Base-by-base conservation (phyloP, 495 filamentous ascomycete genomes). In the Penicillium daleae region DNA sequence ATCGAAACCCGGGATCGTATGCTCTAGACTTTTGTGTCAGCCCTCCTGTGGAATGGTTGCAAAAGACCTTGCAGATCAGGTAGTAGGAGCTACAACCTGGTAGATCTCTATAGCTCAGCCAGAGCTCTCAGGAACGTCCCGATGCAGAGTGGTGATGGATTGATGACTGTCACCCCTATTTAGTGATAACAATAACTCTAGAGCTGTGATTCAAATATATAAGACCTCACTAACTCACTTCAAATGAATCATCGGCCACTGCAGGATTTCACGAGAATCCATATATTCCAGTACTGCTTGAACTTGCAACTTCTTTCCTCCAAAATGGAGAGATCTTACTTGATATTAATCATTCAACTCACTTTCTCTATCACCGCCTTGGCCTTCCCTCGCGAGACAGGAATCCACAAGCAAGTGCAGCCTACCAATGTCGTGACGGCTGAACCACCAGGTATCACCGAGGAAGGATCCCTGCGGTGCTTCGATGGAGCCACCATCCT, bases 401-500 rank as follows among this genome's bases (percentile, higher is more conserved):
- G 21, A 8, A 33, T 46, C n/a, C 12, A 4, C 1, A 31, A 37
- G 1, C 29, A 8, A 31, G 8, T 37, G 2, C 65, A 57, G n/a
- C 56, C 48, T 40, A 40, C 62, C 6, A 19, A 42, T 17, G 21
- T 53, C 2, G 29, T 62, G 6, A 62, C 65, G 9, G 52, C 55
- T 26, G 46, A 52, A 22, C 55, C 62, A n/a, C 54, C 58, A 6
- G 33, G 15, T 7, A 49, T 69, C 8, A 74, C 70, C 26, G 52
- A 44, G 29, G 66, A 56, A 19, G 56, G 65, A n/a, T 19, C 26
- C 5, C 66, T 74, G 9, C 48, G 24, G 13, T 74, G 72, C 52
- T 26, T 60, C 0, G 42, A 66, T 21, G 70, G 68, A 12, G 68
- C 71, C 26, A 71, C 66, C 6, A 27, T 69, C 24, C 24, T 74